A percentile compares a stretch with the other conserved stretches of the same genome.
These are phyloP conservation scores for Henningerozyma blattae DNA, from an alignment of 805 yeast species.

Conservation along the genomic window DNA sequence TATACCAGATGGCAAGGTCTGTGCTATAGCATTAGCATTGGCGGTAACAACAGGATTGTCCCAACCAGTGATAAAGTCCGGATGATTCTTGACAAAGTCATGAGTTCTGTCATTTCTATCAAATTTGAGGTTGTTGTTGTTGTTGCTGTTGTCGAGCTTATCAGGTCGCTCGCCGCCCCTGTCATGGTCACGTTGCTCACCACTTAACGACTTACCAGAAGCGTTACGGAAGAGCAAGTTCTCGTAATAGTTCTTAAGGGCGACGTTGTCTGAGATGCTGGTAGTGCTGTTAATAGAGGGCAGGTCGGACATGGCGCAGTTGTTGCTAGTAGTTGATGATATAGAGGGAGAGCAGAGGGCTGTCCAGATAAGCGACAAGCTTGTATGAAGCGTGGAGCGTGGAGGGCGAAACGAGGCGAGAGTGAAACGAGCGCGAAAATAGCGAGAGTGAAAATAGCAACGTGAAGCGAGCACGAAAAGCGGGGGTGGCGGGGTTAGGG, in stretches of 20 bases:
- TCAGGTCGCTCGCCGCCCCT: background rate
- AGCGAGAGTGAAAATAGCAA: too few relatives aligned
- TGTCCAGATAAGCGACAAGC: too few relatives aligned
- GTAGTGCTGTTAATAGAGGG: conserved; percentile 25
- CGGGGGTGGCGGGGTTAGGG: too few relatives aligned
- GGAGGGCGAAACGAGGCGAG: too few relatives aligned
- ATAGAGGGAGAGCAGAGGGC: too few relatives aligned
- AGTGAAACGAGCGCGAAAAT: too few relatives aligned
- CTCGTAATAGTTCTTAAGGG: conserved; percentile 23
- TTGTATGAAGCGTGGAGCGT: too few relatives aligned
- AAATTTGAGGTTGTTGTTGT: background rate
- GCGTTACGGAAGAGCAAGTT: conserved; percentile 21
- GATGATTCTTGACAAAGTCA: too few relatives aligned
- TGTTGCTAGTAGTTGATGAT: background rate
- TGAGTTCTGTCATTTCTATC: background rate
- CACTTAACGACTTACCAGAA: conserved; percentile 23
- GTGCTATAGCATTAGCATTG: background rate
- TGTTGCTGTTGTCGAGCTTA: background rate
- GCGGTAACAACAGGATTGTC: background rate
- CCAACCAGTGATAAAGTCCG: background rate
- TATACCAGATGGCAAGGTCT: background rate
- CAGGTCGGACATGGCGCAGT: conserved; percentile 9
- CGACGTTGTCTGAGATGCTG: conserved; percentile 24
- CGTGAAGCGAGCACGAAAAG: too few relatives aligned
- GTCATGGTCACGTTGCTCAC: conserved; percentile 14